phyloP scores from a whole-genome alignment of 768 basidiomycete species.

The Lactarius sanguifluus region DNA sequence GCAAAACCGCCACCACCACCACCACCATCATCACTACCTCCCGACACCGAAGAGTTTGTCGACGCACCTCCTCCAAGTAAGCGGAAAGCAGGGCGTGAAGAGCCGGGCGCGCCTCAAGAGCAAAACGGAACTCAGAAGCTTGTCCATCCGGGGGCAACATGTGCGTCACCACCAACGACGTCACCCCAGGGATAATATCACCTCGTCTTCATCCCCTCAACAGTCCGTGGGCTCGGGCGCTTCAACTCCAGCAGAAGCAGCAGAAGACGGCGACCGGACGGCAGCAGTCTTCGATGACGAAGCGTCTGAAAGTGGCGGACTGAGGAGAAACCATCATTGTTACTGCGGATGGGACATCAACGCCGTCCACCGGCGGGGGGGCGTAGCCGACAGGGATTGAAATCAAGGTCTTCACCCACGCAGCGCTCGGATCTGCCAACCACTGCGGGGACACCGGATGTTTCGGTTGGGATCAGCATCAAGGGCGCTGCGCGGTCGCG shows the following conservation, averaged over 20 bases:
- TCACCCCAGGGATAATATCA: too few relatives aligned
- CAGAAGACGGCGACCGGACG: not conserved
- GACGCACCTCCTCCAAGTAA: not conserved
- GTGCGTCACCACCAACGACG: constrained; percentile 17
- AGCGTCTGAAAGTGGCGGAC: constrained; percentile 15
- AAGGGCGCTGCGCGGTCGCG: constrained; percentile 27
- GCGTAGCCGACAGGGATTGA: not conserved
- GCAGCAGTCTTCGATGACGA: constrained; percentile 1
- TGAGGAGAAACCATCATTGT: constrained; percentile 22
- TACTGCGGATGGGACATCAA: constrained; percentile 20
- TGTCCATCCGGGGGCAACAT: constrained; percentile 25
- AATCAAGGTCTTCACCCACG: constrained; percentile 2
- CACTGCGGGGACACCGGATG: not conserved
- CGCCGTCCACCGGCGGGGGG: not conserved
- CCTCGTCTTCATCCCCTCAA: not conserved
- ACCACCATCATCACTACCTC: not conserved
- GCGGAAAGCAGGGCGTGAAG: constrained; percentile 9
- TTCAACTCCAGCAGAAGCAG: constrained; percentile 4
- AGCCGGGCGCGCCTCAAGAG: not conserved
- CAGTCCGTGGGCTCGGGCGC: constrained; percentile 6
- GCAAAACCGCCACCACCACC: constrained; percentile 12
- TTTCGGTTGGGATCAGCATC: constrained; percentile 22
- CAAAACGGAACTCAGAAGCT: constrained; percentile 7
- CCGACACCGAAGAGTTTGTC: not conserved
- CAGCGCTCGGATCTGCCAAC: not conserved